Evolutionary conservation across 805 yeast genomes (phyloP).

Genomic region (Kluyveromyces siamensis): DNA sequence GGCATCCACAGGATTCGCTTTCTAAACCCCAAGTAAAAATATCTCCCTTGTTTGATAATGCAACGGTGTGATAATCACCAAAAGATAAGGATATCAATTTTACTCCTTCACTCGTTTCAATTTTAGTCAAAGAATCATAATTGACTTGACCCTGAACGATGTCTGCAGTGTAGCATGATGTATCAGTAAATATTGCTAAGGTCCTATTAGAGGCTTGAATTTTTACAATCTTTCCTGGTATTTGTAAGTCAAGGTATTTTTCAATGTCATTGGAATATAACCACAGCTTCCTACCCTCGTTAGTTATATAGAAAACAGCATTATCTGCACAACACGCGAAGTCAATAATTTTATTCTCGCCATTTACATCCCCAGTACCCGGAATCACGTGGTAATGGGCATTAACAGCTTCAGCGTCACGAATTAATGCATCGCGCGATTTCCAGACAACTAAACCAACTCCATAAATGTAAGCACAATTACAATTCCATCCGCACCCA

Average conservation of each 20-base stretch:
- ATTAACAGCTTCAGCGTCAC: conserved; percentile 14
- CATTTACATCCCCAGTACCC: conserved; percentile 28
- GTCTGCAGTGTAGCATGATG: conserved; percentile 29
- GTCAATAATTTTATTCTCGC: conserved; percentile 37
- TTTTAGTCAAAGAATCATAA: conserved; percentile 6
- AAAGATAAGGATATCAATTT: conserved; percentile 48
- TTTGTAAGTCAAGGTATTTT: conserved; percentile 9
- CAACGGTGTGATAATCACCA: conserved; percentile 67
- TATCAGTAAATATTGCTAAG: conserved; percentile 48
- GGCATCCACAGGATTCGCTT: conserved; percentile 51
- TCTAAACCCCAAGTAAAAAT: conserved; percentile 64
- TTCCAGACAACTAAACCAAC: conserved; percentile 57
- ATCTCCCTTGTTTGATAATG: conserved; percentile 49
- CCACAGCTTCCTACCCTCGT: conserved; percentile 33
- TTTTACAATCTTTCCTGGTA: conserved; percentile 35
- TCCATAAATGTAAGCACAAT: conserved; percentile 38
- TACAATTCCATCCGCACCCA: conserved; percentile 60
- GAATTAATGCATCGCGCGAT: conserved; percentile 25
- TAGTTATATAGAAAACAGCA: conserved; percentile 41
- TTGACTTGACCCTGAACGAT: conserved; percentile 13
- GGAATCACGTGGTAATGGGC: conserved; percentile 38
- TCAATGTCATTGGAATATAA: conserved; percentile 23
- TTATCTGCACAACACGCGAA: conserved; percentile 42
- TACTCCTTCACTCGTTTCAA: conserved; percentile 25
- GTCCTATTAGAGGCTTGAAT: conserved; percentile 45